Percentiles rank a stretch among this genome's conserved stretches.
Evolutionary conservation across 2,329 filamentous ascomycete species (phyloP).

Genomic region (Acephala macrosclerotiorum): DNA sequence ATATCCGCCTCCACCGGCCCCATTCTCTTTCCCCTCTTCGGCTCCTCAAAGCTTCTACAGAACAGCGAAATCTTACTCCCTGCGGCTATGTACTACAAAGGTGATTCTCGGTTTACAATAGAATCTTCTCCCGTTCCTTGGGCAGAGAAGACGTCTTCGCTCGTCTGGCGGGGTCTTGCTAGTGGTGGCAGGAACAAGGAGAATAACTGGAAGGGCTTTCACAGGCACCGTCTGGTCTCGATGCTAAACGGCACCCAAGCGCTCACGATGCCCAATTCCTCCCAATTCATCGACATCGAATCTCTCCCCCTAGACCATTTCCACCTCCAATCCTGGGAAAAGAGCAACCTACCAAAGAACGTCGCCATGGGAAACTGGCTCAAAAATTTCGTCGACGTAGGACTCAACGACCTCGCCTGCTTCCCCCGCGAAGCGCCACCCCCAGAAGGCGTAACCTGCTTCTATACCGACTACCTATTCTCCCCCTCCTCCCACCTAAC

Average conservation of each 20-base stretch:
- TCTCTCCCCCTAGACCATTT: constrained; percentile 25
- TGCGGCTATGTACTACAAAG: constrained; percentile 67
- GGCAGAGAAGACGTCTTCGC: constrained; percentile 59
- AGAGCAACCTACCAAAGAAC: constrained; percentile 49
- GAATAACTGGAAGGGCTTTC: constrained; percentile 61
- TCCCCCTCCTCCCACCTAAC: constrained; percentile 45
- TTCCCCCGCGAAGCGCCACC: constrained; percentile 43
- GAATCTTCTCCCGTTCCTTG: constrained; percentile 61
- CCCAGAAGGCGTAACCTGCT: constrained; percentile 47
- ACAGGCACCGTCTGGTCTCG: constrained; percentile 61
- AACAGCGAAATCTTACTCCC: constrained; percentile 71
- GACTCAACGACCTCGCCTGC: constrained; percentile 25
- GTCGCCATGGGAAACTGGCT: constrained; percentile 50
- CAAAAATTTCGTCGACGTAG: constrained; percentile 18
- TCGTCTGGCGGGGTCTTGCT: constrained; percentile 70
- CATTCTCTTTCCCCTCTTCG: constrained; percentile 65
- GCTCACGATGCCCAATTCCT: constrained; percentile 49
- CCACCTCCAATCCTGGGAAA: constrained; percentile 14
- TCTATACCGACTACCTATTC: constrained; percentile 47
- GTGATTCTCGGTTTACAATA: constrained; percentile 64
- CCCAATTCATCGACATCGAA: constrained; percentile 51
- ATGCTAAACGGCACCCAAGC: constrained; percentile 56
- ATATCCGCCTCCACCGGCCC: constrained; percentile 57
- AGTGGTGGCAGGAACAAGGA: constrained; percentile 60
- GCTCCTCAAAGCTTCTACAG: constrained; percentile 65